Base-by-base conservation (phyloP, 2,329 filamentous ascomycete species). In the Clonostachys rhizophaga region DNA sequence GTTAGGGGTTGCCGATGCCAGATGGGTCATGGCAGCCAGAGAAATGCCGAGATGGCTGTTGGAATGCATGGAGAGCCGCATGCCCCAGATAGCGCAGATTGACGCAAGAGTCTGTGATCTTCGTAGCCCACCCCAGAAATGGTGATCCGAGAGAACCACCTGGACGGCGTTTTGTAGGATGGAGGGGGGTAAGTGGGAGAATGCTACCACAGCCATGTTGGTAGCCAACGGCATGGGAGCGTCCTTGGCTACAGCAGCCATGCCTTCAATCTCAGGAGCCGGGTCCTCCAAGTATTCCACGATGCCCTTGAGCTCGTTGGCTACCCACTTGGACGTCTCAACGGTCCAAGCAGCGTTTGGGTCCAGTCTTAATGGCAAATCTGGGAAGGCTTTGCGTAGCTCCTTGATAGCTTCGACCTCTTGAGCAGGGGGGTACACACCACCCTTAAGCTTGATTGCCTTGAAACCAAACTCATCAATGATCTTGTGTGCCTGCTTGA, bases 11-110 rank as follows among this genome's bases (percentile, higher is more conserved):
- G 68, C 66, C 5, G 67, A 59, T 2, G 68, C 68, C 10, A 71
- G 56, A 44, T 71, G 68, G 1, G 68, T 70, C 68, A 71, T 71
- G 36, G 67, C 68, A 4, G 67, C 67, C 8, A 71, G 58, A 2
- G 66, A 69, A 42, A 71, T 69, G 9, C 68, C 67, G 41, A 71
- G 46, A 35, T 71, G 68, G 12, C 66, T 70, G 50, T 71, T 71
- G 3, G 68, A 70, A 49, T 71, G 68, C 68, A 70, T 70, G 2
- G 65, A 68, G 1, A 71, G 61, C 0, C 66, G 54, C 52, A 71
- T 63, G 2, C 61, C 62, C 67, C 66, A 71, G 5, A 60, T 70
- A 6, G 58, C 55, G 43, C 66, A 68, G 33, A 68, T 70, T 12
- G 60, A 57, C 0, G 66, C 68, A 20, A 71, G 52, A 0, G 54